These are phyloP conservation scores for Arthrobotrys iridis DNA, from an alignment of 2,329 filamentous ascomycete genomes.

Conservation along the genomic window DNA sequence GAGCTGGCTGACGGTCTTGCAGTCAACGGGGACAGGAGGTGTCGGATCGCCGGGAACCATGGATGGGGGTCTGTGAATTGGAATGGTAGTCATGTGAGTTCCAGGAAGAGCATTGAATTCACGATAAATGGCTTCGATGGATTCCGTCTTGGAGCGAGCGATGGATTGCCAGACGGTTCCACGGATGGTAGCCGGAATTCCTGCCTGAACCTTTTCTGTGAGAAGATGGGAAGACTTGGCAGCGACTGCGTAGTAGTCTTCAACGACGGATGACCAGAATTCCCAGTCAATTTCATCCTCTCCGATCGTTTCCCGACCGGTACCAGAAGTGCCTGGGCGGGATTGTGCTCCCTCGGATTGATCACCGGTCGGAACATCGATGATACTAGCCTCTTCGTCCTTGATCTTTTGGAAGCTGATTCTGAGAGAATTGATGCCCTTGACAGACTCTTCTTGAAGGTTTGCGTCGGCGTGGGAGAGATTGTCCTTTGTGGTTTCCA, in stretches of 20 bases:
- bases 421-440: slow-evolving; percentile 58
- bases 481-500: slow-evolving; percentile 59
- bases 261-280: slow-evolving; percentile 94
- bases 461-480: slow-evolving; percentile 74
- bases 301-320: slow-evolving; percentile 20
- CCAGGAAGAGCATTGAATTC: slow-evolving; percentile 73
- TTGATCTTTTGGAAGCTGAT: slow-evolving; percentile 58
- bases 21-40: slow-evolving; percentile 37
- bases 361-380: slow-evolving; percentile 13
- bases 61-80: slow-evolving; percentile 43
- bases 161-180: slow-evolving; percentile 99
- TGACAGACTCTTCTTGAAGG: slow-evolving; percentile 60
- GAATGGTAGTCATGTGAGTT: slow-evolving; percentile 55
- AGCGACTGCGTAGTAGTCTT: slow-evolving; percentile 89
- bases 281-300: slow-evolving; percentile 85
- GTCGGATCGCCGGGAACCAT: slow-evolving; percentile 35
- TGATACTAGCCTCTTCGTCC: slow-evolving; percentile 42
- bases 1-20: slow-evolving; percentile 64
- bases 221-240: slow-evolving; percentile 87
- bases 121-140: slow-evolving; percentile 85
- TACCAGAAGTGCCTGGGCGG: slow-evolving; percentile 36
- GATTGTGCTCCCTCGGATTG: slow-evolving; percentile 13
- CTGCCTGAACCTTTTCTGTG: slow-evolving; percentile 87
- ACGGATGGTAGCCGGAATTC: slow-evolving; percentile 92
- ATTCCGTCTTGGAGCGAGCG: slow-evolving; percentile 92